A percentile compares a stretch with the other conserved stretches of the same genome.
These are phyloP conservation scores for Pulveroboletus sp. DNA, from an alignment of 768 basidiomycete genomes.

Conservation along the genomic window DNA sequence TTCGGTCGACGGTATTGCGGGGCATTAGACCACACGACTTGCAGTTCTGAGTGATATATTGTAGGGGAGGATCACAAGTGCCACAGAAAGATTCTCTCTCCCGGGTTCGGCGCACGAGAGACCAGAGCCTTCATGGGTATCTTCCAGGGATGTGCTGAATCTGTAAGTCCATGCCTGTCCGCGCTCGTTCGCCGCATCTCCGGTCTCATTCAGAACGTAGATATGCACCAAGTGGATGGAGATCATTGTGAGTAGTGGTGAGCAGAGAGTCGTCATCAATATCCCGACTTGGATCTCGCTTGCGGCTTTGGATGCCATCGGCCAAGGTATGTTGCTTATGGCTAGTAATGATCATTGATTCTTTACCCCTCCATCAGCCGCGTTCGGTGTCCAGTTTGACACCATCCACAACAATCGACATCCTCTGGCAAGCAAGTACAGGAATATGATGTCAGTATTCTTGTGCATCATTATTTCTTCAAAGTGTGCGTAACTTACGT, in stretches of 20 bases:
- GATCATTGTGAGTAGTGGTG: too few species aligned
- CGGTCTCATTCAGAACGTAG: not conserved
- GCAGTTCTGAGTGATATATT: not conserved
- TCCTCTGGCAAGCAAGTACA: constrained; percentile 8
- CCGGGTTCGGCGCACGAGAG: constrained; percentile 51
- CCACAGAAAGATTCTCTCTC: constrained; percentile 51
- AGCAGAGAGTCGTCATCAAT: too few species aligned
- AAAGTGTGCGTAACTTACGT: not conserved
- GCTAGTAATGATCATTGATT: not conserved
- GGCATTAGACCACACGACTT: constrained; percentile 6
- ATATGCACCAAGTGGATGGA: not conserved
- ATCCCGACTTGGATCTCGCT: too few species aligned
- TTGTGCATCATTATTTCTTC: not conserved
- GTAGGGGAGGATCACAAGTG: constrained; percentile 46
- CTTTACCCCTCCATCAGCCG: constrained; percentile 26
- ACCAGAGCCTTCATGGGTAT: constrained; percentile 47
- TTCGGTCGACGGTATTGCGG: constrained; percentile 38
- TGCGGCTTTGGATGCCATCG: too few species aligned
- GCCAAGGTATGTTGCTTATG: not conserved
- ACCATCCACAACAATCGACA: constrained; percentile 9
- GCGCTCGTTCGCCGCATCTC: not conserved
- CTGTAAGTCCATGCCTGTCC: constrained; percentile 10
- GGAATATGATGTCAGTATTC: constrained; percentile 11
- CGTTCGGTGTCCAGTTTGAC: constrained; percentile 49
- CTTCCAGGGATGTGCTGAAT: constrained; percentile 38